Evolutionary conservation across 805 yeast genomes (phyloP), one percentile per base, ranked within the genome.

Genomic region (Candida chilensis): DNA sequence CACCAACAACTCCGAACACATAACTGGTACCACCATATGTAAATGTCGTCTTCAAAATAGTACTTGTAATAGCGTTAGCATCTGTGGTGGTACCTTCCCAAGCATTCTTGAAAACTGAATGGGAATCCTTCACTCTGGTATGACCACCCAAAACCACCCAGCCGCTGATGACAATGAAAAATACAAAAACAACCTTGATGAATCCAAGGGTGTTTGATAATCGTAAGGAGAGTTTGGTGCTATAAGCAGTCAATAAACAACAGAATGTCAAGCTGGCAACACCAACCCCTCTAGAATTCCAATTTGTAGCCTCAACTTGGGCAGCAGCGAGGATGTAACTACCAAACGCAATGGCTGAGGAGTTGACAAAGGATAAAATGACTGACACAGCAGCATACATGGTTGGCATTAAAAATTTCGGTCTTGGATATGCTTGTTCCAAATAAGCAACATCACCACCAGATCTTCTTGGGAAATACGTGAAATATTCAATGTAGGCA

Each of bases 1-100:
- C 68, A 37, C 65, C 63, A 5, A 44, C 55, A 16, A 4, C 20
- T 9, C 50, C 53, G 38, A 64, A 54, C 0, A 61, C 60, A 41
- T 64, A 64, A 7, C 41, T 39, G 13, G 56, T 40, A 22, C 71
- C 71, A 31, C 64, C 54, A 34, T 57, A 65, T 1, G 70, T 50
- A 29, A 64, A 65, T 3, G 64, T 48, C 25, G 60, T 67, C 52
- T 41, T 59, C 37, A 66, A 57, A 44, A 65, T 62, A 1, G 70
- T 62, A 34, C 42, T 57, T 7, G 65, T 54, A 36, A 65, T 64
- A 9, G 57, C 47, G 40, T 64, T 60, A 9, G 67, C 66, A 34
- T 54, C 55, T 1, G 47, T 47, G 1, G 68, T 64, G 2, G 71
- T 52, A 1, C 68, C 63, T 18, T 41, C 40, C 54, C 63, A 57